Conservation (phyloP, 2,329 filamentous ascomycete genomes). For the Cladosporium sp. region DNA sequence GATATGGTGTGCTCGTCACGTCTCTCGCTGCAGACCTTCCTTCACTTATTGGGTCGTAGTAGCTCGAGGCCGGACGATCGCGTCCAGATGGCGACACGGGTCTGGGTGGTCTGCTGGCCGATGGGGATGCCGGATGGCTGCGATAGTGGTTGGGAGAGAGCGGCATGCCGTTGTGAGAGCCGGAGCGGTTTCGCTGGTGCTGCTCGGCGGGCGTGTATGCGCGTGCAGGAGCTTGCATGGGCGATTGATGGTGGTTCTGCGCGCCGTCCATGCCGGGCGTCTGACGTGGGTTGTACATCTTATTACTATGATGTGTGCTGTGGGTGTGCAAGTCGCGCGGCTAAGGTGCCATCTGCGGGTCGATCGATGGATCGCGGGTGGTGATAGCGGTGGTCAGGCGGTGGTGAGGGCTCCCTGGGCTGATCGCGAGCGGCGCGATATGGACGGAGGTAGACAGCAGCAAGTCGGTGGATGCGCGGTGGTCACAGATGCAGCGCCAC, state of each 20-base stretch:
- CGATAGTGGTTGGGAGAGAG: constrained; percentile 28
- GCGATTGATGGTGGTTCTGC: constrained; percentile 36
- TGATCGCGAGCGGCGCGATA: constrained; percentile 7
- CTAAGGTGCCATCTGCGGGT: constrained; percentile 16
- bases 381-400: background rate
- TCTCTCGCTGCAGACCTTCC: constrained; percentile 43
- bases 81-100: constrained; percentile 35
- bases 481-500: background rate
- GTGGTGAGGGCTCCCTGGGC: constrained; percentile 6
- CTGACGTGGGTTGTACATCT: constrained; percentile 16
- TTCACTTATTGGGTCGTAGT: constrained; percentile 54
- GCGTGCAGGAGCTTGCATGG: constrained; percentile 37
- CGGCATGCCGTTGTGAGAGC: constrained; percentile 33
- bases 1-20: constrained; percentile 41
- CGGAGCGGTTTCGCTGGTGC: constrained; percentile 33
- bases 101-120: constrained; percentile 39
- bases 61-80: constrained; percentile 46
- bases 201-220: constrained; percentile 36
- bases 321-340: background rate
- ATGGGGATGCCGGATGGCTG: constrained; percentile 42
- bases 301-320: constrained; percentile 5
- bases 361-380: background rate
- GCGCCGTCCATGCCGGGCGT: constrained; percentile 26
- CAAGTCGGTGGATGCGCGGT: constrained; percentile 2
- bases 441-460: constrained; percentile 4